Evolutionary conservation across 129 eudicot genomes (phyloP).

Genomic region (Centrapalus pauciflorus): DNA sequence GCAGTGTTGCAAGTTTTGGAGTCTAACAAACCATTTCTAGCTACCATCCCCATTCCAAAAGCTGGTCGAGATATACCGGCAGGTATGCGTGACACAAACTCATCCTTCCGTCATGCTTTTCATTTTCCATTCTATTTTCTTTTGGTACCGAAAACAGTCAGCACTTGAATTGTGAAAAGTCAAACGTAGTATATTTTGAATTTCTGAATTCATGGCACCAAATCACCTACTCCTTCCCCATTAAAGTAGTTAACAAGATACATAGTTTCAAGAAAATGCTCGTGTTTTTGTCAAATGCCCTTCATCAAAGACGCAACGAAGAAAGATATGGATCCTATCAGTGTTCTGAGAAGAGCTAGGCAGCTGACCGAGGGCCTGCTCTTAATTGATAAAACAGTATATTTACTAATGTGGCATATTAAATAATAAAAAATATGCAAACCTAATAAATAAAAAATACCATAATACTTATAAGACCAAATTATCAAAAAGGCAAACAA

Average conservation of each 20-base stretch:
- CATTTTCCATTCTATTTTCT: neutral
- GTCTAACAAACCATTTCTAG: conserved; percentile 68
- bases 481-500: neutral
- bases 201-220: neutral
- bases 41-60: conserved; percentile 70
- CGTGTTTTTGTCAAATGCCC: neutral
- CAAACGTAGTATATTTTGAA: conserved; percentile 8
- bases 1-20: conserved; percentile 67
- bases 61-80: conserved; percentile 87
- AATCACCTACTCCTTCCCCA: neutral
- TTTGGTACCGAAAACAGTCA: neutral
- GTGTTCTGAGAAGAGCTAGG: too few species aligned
- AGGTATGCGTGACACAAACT: conserved; percentile 39
- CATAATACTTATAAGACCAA: too few species aligned
- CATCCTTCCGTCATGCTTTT: neutral
- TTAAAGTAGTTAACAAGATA: neutral
- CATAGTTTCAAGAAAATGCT: neutral
- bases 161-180: neutral
- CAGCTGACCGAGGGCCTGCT: too few species aligned
- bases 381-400: too few species aligned
- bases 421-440: too few species aligned
- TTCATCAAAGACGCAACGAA: neutral
- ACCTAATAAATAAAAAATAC: too few species aligned
- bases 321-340: too few species aligned
- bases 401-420: too few species aligned